A percentile compares a stretch with the other conserved stretches of the same genome.
phyloP scores from a whole-genome alignment of 495 filamentous ascomycete genomes.

The Xeromyces bisporus region DNA sequence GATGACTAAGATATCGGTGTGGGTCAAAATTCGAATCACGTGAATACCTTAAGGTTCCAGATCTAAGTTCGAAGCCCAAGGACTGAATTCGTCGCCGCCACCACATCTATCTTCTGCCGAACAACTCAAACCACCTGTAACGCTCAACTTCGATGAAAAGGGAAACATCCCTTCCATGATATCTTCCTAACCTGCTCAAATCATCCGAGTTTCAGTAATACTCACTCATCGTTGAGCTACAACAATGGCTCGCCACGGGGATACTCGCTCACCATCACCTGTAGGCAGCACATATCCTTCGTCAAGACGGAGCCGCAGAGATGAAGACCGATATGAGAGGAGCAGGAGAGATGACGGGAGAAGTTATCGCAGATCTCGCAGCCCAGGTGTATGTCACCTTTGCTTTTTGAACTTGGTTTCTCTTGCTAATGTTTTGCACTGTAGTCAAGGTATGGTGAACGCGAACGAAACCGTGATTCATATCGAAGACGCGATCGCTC shows the following conservation, averaged over 20 bases:
- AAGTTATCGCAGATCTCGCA: constrained; percentile 49
- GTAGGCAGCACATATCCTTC: constrained; percentile 73
- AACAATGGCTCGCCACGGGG: constrained; percentile 79
- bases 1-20: no score
- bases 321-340: constrained; percentile 58
- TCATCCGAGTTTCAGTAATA: constrained; percentile 38
- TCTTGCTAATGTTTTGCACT: constrained; percentile 10
- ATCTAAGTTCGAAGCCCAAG: background rate
- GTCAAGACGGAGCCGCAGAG: constrained; percentile 53
- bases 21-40: no score
- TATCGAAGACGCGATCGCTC: constrained; percentile 60
- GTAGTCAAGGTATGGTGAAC: constrained; percentile 22
- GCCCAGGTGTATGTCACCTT: constrained; percentile 44
- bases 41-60: no score
- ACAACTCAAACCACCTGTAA: no score
- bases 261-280: constrained; percentile 92
- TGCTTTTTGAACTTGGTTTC: constrained; percentile 4
- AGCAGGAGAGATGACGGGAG: constrained; percentile 45
- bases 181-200: constrained; percentile 10
- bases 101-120: no score
- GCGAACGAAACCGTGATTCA: constrained; percentile 39
- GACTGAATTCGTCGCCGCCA: background rate
- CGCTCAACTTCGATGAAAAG: no score
- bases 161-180: constrained; percentile 7
- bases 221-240: constrained; percentile 46